Evolutionary conservation across 495 filamentous ascomycete species (phyloP), one percentile per base, ranked within the genome.

Genomic region (Penicillium egyptiacum): DNA sequence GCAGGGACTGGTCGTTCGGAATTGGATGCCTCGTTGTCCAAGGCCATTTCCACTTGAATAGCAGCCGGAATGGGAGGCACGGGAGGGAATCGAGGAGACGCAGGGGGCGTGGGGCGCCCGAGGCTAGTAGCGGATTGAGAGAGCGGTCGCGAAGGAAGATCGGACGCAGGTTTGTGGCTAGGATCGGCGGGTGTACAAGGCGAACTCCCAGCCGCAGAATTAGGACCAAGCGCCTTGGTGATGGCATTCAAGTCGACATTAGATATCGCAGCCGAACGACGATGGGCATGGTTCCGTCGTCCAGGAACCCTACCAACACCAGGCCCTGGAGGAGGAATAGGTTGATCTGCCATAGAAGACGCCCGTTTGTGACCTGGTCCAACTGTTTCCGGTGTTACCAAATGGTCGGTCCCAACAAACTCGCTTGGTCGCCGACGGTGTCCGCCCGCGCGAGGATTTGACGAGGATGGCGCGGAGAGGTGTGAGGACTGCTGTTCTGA

Each of bases 251-350:
- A 70, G 72, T 96, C 92, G 57, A 91, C 85, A 57, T 81, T 87
- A n/a, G 91, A 94, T 11, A 96, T 86, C 1, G 92, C 92, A 33
- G 83, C 86, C n/a, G 90, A 95, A 55, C 92, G 83, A 49, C 91
- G 83, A 75, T 96, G 92, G 12, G 86, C 86, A 73, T 96, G 92
- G 19, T 89, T 84, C 63, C 88, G 81, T 54, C 82, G 77, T 28
- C 78, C 75, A 42, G 77, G 80, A 7, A 76, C 78, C 44, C 74
- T 63, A 28, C 72, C 70, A 33, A 77, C 72, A n/a, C 72, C 75
- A 35, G 80, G 75, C 1, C 61, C 64, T n/a, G 30, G 53, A 19
- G 53, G 79, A 68, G 57, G 79, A 68, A 25, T 83, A 60, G 48
- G 75, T 69, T 50, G 84, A 75, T 76, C 72, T 59, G 81, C 75